phyloP scores from a whole-genome alignment of 2,329 filamentous ascomycete genomes.

The Juglanconis oblonga region DNA sequence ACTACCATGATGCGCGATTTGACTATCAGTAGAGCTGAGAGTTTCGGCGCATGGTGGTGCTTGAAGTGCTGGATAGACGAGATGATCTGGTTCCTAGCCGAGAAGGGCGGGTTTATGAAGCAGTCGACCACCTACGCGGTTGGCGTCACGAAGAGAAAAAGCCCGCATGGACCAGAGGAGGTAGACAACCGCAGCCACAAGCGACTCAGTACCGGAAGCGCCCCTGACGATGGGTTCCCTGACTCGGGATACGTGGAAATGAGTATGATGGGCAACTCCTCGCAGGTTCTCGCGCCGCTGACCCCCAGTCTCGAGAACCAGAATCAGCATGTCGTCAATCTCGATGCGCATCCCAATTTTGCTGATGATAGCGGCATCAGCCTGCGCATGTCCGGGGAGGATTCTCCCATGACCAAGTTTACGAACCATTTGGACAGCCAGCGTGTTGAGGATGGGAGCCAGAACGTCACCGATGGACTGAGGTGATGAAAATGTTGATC shows the following conservation, averaged over 20 bases:
- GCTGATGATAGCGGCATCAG: conserved; percentile 76
- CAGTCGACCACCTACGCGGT: conserved; percentile 41
- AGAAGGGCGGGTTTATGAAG: conserved; percentile 83
- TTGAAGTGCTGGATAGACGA: conserved; percentile 95
- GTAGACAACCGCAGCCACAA: conserved; percentile 19
- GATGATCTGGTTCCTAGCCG: conserved; percentile 86
- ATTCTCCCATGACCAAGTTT: conserved; percentile 61
- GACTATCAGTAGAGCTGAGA: conserved; percentile 73
- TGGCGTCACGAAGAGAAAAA: conserved; percentile 21
- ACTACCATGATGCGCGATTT: conserved; percentile 78
- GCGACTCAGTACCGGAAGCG: conserved; percentile 38
- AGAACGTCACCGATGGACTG: conserved; percentile 7
- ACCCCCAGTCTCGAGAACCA: conserved; percentile 38
- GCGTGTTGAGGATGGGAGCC: conserved; percentile 3
- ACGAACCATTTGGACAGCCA: conserved; percentile 29
- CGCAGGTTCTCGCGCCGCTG: conserved; percentile 50
- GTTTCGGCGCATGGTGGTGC: conserved; percentile 91
- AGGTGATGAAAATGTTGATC: background rate
- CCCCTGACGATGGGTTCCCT: conserved; percentile 37
- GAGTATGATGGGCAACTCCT: conserved; percentile 43
- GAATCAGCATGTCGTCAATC: conserved; percentile 39
- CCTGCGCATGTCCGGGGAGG: conserved; percentile 65
- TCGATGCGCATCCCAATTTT: conserved; percentile 41
- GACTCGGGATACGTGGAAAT: conserved; percentile 30
- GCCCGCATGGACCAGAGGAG: background rate